Evolutionary conservation across 495 filamentous ascomycete genomes (phyloP), one percentile per base, ranked within the genome.

Genomic region (Margaritispora aquatica): DNA sequence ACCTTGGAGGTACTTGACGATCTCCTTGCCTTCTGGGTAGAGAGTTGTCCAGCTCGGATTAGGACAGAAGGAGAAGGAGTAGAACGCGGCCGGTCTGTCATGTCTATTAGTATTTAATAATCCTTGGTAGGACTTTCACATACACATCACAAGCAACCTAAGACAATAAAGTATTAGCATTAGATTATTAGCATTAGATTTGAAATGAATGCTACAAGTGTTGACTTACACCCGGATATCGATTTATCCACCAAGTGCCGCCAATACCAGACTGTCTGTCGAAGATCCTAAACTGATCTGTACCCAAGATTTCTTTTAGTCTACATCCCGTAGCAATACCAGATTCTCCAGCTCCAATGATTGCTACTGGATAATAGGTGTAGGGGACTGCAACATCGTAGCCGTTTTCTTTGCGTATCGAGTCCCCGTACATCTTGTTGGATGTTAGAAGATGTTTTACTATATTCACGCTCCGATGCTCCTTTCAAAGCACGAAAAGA

Each of bases 161-260:
- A n/a, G n/a, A n/a, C n/a, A n/a, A n/a, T n/a, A n/a, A n/a, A n/a
- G n/a, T n/a, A n/a, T n/a, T n/a, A n/a, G n/a, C n/a, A n/a, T n/a
- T n/a, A n/a, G n/a, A n/a, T n/a, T n/a, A n/a, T n/a, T n/a, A n/a
- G n/a, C n/a, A n/a, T n/a, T n/a, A n/a, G n/a, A n/a, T n/a, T n/a
- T n/a, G n/a, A n/a, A n/a, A n/a, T n/a, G n/a, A n/a, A n/a, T n/a
- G n/a, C n/a, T n/a, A n/a, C n/a, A n/a, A n/a, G n/a, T n/a, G n/a
- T n/a, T n/a, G n/a, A n/a, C n/a, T n/a, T n/a, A n/a, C 62, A 1
- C 84, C 86, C 1, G 86, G 86, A 68, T 88, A 89, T 34, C 78
- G 70, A 68, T 88, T 88, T 51, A 80, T 79, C 73, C 75, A 80
- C 86, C 86, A 89, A 13, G 85, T 87, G 17, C 86, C 86, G 44